phyloP scores from a whole-genome alignment of 2,329 filamentous ascomycete species.

The Cladosporium cucumerinum region DNA sequence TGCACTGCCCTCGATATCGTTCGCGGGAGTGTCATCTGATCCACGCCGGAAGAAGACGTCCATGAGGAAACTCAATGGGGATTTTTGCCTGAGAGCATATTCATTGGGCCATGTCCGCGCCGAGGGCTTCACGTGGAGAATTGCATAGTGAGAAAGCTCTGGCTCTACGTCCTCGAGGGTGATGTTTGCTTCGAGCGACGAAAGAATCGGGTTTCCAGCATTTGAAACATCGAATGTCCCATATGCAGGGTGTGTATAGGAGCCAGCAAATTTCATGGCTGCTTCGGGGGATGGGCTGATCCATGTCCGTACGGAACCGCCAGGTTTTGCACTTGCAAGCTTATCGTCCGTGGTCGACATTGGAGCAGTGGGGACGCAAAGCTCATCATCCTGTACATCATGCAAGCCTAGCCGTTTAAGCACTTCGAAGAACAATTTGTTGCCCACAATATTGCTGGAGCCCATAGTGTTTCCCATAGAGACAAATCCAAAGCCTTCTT shows the following conservation, averaged over 20 bases:
- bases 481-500: neutral
- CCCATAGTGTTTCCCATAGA: neutral
- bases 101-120: neutral
- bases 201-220: neutral
- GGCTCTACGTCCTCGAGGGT: neutral
- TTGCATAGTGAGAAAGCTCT: neutral
- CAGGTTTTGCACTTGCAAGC: neutral
- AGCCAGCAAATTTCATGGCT: neutral
- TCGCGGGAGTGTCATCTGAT: neutral
- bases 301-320: neutral
- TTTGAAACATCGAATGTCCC: neutral
- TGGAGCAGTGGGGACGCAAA: neutral
- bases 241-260: neutral
- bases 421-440: neutral
- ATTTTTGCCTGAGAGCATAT: neutral
- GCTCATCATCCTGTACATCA: neutral
- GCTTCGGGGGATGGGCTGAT: neutral
- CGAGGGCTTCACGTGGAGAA: neutral
- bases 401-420: neutral
- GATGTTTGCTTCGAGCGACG: neutral
- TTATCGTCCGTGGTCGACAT: neutral
- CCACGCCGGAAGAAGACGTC: neutral
- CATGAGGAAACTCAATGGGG: neutral
- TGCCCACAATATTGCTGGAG: neutral
- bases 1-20: neutral